Base-by-base conservation (phyloP, 331 rosid species). In the Prunus yedoensis region DNA sequence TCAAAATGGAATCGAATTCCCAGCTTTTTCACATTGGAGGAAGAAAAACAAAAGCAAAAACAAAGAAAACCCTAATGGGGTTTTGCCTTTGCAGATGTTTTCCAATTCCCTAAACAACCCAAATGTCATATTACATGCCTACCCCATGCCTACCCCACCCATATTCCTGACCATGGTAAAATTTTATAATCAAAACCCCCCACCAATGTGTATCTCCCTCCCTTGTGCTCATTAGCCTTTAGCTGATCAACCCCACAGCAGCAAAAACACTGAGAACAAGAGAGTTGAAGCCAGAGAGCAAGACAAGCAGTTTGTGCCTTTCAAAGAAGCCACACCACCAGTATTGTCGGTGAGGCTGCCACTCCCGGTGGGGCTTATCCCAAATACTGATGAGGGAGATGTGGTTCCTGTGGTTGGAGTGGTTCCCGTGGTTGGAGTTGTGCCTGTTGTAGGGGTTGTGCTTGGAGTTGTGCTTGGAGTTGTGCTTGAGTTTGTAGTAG, bases 331-430 rank as follows among this genome's bases (percentile, higher is more conserved):
- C 59, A 62, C 38, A 35, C 69, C 86, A 53, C 49, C 79, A 12
- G 25, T 73, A 0, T 72, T 58, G 69, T 74, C 81, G 27, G 1
- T 52, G 59, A 77, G 51, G 20, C 83, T 74, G 28, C 83, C 78
- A 59, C 88, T 82, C 30, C 88, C 87, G 32, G 93, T 83, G 38
- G 97, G 96, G 78, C 96, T 87, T 0, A 88, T 68, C 59, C 85
- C 85, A 66, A 72, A 81, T 46, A 77, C 68, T 8, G 75, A 17
- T 25, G 70, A 8, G 20, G 79, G 79, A 66, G 68, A 23, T 5
- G 68, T 73, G 27, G 62, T 18, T 8, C 68, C 68, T 11, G 79
- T 38, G 59, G 82, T 30, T 6, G 81, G 4, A 3, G 71, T 57
- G 6, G 75, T 73, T 3, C 91, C 87, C 27, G 85, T 81, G 3